Evolutionary conservation across 1,284 basidiomycete species (phyloP).

Genomic region (Cystobasidium pallidum): DNA sequence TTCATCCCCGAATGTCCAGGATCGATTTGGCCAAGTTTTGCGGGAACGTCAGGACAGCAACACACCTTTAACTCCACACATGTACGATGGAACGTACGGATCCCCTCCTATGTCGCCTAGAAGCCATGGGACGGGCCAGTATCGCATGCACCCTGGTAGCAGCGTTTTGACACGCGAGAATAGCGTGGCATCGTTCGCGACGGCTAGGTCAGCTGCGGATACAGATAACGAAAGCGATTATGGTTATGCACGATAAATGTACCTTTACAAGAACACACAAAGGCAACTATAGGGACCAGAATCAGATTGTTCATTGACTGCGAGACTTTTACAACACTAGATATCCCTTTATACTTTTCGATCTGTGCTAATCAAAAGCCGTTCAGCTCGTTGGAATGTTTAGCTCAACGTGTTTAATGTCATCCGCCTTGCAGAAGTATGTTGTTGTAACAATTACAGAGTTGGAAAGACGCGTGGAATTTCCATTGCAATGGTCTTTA

Average conservation of each 20-base stretch:
- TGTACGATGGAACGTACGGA: slow-evolving; percentile 33
- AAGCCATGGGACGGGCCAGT: slow-evolving; percentile 7
- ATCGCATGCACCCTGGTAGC: slow-evolving; percentile 23
- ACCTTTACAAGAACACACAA: too few species aligned
- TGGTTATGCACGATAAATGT: slow-evolving; percentile 13
- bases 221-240: slow-evolving; percentile 11
- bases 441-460: background rate
- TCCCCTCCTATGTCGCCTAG: slow-evolving; percentile 10
- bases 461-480: too few species aligned
- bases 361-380: background rate
- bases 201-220: slow-evolving; percentile 5
- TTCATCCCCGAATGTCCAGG: slow-evolving; percentile 1
- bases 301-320: slow-evolving; percentile 1
- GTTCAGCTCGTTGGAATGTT: background rate
- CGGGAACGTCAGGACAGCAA: slow-evolving; percentile 34
- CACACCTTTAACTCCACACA: slow-evolving; percentile 23
- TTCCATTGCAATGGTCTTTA: too few species aligned
- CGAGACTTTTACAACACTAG: too few species aligned
- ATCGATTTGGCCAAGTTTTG: background rate
- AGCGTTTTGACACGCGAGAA: slow-evolving; percentile 11
- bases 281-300: too few species aligned
- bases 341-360: background rate
- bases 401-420: too few species aligned
- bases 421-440: too few species aligned
- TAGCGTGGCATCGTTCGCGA: slow-evolving; percentile 12